Evolutionary conservation across 495 filamentous ascomycete species (phyloP).

Genomic region (Penicillium manginii): DNA sequence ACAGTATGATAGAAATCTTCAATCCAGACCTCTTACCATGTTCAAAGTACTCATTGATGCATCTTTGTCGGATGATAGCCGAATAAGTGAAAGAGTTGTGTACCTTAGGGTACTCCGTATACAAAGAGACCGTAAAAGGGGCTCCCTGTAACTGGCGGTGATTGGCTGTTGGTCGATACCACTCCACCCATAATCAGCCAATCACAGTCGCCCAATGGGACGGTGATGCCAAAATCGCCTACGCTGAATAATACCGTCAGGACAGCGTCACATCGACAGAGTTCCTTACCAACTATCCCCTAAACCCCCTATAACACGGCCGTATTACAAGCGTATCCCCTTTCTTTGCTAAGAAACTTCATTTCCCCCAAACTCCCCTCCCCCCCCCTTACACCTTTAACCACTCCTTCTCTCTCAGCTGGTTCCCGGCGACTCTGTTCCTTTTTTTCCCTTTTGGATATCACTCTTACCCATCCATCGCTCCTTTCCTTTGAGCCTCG

Average conservation of each 20-base stretch:
- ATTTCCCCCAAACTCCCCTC: conserved; percentile 28
- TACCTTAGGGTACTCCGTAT: not conserved
- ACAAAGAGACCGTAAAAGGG: conserved; percentile 6
- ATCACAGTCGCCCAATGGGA: not conserved
- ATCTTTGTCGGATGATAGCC: no score
- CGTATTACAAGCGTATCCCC: conserved; percentile 25
- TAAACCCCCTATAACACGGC: not conserved
- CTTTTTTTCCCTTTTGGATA: conserved; percentile 19
- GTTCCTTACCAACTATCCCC: not conserved
- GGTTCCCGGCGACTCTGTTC: conserved; percentile 16
- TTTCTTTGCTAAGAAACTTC: conserved; percentile 36
- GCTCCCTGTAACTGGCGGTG: not conserved
- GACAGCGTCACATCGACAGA: not conserved
- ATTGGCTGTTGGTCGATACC: conserved; percentile 4
- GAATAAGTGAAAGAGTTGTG: not conserved
- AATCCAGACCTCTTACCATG: no score
- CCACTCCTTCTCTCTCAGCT: conserved; percentile 28
- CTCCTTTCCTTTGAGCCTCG: conserved; percentile 19
- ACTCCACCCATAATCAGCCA: not conserved
- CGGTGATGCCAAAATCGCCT: conserved; percentile 9
- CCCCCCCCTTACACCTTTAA: conserved; percentile 30
- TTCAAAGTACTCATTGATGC: no score
- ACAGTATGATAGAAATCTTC: no score
- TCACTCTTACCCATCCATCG: conserved; percentile 8
- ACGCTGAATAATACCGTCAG: conserved; percentile 4